Conservation (phyloP, 1,284 basidiomycete species). For the Fomitopsis schrenkii region DNA sequence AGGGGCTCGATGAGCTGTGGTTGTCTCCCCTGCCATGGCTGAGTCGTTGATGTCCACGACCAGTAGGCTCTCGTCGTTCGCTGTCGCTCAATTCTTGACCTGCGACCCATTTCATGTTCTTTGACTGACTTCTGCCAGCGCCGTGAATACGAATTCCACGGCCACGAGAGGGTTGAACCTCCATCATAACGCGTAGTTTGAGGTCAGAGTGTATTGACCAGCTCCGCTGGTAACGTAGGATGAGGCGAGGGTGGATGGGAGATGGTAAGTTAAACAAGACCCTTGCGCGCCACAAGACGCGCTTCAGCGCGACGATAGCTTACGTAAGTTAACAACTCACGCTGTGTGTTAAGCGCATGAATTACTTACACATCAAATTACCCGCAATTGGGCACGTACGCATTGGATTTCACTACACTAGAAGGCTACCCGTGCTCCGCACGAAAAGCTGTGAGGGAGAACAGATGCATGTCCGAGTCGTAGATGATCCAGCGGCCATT, state of each 20-base stretch:
- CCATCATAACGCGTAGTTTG: neutral
- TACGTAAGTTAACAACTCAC: neutral
- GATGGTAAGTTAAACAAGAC: neutral
- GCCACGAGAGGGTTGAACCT: neutral
- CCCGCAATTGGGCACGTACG: no score
- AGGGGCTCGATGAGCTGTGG: slow-evolving; percentile 11
- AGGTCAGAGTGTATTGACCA: neutral
- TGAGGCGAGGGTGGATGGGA: no score
- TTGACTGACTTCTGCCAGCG: slow-evolving; percentile 16
- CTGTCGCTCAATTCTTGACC: slow-evolving; percentile 30
- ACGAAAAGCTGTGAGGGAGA: no score
- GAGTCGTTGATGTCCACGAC: slow-evolving; percentile 16
- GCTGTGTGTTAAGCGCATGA: neutral
- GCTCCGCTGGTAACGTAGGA: neutral
- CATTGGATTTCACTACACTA: no score
- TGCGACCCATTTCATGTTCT: slow-evolving; percentile 28
- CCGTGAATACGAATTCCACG: slow-evolving; percentile 19
- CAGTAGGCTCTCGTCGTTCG: slow-evolving; percentile 51
- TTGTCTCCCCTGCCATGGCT: slow-evolving; percentile 25
- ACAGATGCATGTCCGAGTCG: no score
- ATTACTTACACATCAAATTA: no score
- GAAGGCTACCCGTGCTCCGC: no score
- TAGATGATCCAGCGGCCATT: no score
- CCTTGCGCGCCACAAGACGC: neutral
- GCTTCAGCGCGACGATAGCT: neutral